These are phyloP conservation scores for Salvia hispanica DNA, from an alignment of 257 asterid genomes.

Conservation along the genomic window DNA sequence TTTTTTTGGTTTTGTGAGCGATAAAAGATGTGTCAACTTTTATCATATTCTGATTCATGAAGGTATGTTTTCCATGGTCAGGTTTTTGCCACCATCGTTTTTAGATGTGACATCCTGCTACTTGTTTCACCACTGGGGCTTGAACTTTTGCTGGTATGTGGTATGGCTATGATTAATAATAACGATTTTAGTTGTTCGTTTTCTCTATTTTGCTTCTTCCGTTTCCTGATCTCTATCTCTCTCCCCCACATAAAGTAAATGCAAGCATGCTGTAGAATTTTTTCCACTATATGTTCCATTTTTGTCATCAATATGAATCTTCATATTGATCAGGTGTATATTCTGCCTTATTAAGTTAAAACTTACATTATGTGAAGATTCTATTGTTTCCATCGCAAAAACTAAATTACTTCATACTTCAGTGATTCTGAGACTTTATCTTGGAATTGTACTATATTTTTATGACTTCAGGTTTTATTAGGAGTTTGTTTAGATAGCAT, in stretches of 20 bases:
- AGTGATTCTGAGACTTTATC: slow-evolving; percentile 15
- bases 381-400: neutral
- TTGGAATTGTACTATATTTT: neutral
- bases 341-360: slow-evolving; percentile 8
- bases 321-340: slow-evolving; percentile 4
- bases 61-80: slow-evolving; percentile 47
- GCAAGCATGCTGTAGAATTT: too few species aligned
- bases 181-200: slow-evolving; percentile 20
- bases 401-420: neutral
- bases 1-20: neutral
- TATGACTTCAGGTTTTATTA: neutral
- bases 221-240: neutral
- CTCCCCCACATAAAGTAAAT: too few species aligned
- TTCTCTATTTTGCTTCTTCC: slow-evolving; percentile 1
- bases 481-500: slow-evolving; percentile 1
- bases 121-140: slow-evolving; percentile 82
- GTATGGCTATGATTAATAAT: slow-evolving; percentile 12
- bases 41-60: slow-evolving; percentile 33
- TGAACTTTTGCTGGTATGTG: slow-evolving; percentile 81
- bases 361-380: slow-evolving; percentile 17
- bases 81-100: slow-evolving; percentile 77
- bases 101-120: slow-evolving; percentile 90
- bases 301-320: neutral
- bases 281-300: too few species aligned
- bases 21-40: neutral